Percentiles rank a stretch among this genome's conserved stretches.
phyloP scores from a whole-genome alignment of 306 rosid genomes.

The Prunus armeniaca region DNA sequence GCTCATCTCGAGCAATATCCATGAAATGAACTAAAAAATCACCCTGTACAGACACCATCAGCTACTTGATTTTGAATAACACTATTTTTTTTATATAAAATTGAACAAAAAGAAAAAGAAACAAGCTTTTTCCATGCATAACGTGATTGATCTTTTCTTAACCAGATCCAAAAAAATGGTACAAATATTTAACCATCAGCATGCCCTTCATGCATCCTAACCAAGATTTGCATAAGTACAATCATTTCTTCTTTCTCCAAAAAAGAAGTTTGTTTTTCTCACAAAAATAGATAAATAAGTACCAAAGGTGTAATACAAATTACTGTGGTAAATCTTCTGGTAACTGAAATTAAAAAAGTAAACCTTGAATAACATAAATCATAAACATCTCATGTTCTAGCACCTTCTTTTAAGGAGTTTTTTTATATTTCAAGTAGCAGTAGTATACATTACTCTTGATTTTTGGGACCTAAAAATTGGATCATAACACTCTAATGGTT shows the following conservation, averaged over 20 bases:
- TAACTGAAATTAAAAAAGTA: neutral
- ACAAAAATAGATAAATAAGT: neutral
- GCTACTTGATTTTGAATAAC: slow-evolving; percentile 1
- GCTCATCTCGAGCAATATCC: slow-evolving; percentile 96
- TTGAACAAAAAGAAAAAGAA: slow-evolving; percentile 3
- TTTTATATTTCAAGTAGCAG: neutral
- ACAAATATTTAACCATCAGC: neutral
- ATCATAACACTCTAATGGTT: neutral
- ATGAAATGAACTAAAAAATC: slow-evolving; percentile 97
- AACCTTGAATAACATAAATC: neutral
- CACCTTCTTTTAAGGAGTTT: neutral
- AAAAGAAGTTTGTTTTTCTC: neutral
- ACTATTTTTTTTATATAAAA: slow-evolving; percentile 12
- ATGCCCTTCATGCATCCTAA: neutral
- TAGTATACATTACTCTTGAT: neutral
- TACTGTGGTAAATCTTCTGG: neutral
- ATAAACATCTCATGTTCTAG: neutral
- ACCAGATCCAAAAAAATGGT: neutral
- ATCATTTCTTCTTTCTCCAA: neutral
- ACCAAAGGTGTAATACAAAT: neutral
- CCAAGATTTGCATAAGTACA: neutral
- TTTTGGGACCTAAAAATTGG: neutral
- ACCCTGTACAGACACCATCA: slow-evolving; percentile 52
- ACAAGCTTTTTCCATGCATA: neutral
- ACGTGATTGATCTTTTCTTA: neutral